phyloP scores from a whole-genome alignment of 345 rosid genomes.

The Citrus hindsii region DNA sequence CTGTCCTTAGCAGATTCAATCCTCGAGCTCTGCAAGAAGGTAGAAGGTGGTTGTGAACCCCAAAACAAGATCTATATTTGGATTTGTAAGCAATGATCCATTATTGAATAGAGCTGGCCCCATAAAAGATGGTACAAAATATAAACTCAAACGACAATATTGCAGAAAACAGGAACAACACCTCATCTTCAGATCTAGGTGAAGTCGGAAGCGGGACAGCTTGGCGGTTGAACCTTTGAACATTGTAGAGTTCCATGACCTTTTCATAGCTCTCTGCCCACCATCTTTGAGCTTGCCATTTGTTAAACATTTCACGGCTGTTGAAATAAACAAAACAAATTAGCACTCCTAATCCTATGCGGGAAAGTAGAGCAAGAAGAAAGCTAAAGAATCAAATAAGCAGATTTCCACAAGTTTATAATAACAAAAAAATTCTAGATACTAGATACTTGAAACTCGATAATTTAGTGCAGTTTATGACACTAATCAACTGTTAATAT shows the following conservation, averaged over 20 bases:
- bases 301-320: constrained; percentile 94
- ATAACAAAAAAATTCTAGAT: neutral
- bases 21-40: constrained; percentile 45
- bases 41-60: neutral
- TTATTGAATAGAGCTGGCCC: neutral
- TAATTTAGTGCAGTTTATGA: neutral
- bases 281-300: constrained; percentile 98
- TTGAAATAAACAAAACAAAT: constrained; percentile 17
- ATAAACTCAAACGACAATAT: neutral
- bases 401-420: neutral
- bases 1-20: constrained; percentile 58
- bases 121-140: neutral
- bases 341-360: neutral
- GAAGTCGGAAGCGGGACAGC: constrained; percentile 69
- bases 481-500: neutral
- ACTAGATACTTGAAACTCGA: neutral
- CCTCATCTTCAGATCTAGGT: constrained; percentile 77
- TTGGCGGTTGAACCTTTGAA: constrained; percentile 66
- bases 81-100: neutral
- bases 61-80: neutral
- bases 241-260: constrained; percentile 94
- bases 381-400: constrained; percentile 8
- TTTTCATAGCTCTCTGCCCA: constrained; percentile 92
- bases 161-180: constrained; percentile 13
- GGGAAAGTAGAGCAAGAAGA: neutral